Evolutionary conservation across 2,329 filamentous ascomycete genomes (phyloP), one percentile per base, ranked within the genome.

Genomic region (Herpotrichia juniperi): DNA sequence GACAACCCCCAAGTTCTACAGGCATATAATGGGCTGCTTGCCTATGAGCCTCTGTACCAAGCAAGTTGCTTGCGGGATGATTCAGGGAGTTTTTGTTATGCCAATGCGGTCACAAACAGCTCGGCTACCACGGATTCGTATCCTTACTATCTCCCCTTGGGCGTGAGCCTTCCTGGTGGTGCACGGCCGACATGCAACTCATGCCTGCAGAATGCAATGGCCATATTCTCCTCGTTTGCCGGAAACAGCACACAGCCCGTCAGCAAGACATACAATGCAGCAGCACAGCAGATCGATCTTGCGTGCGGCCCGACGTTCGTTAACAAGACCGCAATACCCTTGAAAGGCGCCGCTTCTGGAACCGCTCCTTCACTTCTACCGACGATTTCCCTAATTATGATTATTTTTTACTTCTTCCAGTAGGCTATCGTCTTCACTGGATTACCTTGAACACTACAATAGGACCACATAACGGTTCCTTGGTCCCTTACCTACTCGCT

Each of bases 81-180:
- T 0, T 74, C 78, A 0, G 86, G 86, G 1, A 80, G 80, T 45
- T 83, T 86, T 59, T 97, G 93, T 77, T 97, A 91, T 72, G 90
- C 90, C 59, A 88, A 90, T 62, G 91, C 93, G 44, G 86, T 93
- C 54, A 91, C 89, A 42, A 96, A 96, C 74, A 71, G 78, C 5
- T 83, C 84, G 8, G 80, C 89, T 12, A 59, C 57, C 0, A 84
- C 86, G 26, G 88, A 94, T 69, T 83, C 85, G 28, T 93, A 93
- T 67, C 82, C 94, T 30, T 99, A 97, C 76, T 93, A 89, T 65
- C 79, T 97, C 2, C 90, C 93, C 0, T 81, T 96, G 49, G 94
- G 94, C 53, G 81, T 87, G 34, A 74, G 80, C 0, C 77, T 97
- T 11, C 90, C 90, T 0, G 80, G 78, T 12, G 82, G 82, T 19